Conservation (phyloP, 2,329 filamentous ascomycete species). For the Lojkania enalia region DNA sequence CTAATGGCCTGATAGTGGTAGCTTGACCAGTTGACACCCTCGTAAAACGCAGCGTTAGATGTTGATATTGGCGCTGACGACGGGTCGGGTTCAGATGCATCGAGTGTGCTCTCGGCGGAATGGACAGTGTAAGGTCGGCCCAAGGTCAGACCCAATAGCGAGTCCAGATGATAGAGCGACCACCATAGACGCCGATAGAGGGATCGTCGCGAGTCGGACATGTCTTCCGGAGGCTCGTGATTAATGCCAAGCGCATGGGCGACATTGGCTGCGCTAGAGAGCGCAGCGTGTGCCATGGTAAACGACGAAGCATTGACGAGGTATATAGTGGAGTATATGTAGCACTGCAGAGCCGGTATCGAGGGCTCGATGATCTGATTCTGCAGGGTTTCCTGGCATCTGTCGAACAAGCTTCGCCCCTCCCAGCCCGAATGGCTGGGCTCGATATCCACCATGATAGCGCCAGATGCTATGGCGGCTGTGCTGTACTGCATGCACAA, state of each 20-base stretch:
- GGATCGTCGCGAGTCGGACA: slow-evolving; percentile 43
- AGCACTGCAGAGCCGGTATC: slow-evolving; percentile 54
- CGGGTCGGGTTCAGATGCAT: too few relatives aligned
- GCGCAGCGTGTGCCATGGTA: slow-evolving; percentile 52
- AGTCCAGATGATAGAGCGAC: slow-evolving; percentile 51
- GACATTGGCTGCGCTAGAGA: slow-evolving; percentile 49
- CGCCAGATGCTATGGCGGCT: slow-evolving; percentile 17
- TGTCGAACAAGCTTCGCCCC: slow-evolving; percentile 53
- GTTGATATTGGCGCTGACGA: too few relatives aligned
- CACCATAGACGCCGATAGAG: slow-evolving; percentile 55
- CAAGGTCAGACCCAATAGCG: slow-evolving; percentile 52
- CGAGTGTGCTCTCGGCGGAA: slow-evolving; percentile 40
- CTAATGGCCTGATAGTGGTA: slow-evolving; percentile 44
- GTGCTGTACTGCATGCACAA: slow-evolving; percentile 56
- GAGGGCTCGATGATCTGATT: slow-evolving; percentile 54
- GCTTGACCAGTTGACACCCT: too few relatives aligned
- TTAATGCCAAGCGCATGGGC: slow-evolving; percentile 56
- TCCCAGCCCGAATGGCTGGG: slow-evolving; percentile 41
- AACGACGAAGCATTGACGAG: slow-evolving; percentile 54
- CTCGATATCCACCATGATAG: slow-evolving; percentile 31
- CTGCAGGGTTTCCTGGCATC: slow-evolving; percentile 50
- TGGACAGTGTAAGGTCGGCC: slow-evolving; percentile 49
- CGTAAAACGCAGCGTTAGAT: slow-evolving; percentile 45
- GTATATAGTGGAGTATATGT: slow-evolving; percentile 51
- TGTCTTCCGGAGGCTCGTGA: slow-evolving; percentile 46